Base-by-base conservation (phyloP, 2,329 filamentous ascomycete species). In the Fusarium lateritium region DNA sequence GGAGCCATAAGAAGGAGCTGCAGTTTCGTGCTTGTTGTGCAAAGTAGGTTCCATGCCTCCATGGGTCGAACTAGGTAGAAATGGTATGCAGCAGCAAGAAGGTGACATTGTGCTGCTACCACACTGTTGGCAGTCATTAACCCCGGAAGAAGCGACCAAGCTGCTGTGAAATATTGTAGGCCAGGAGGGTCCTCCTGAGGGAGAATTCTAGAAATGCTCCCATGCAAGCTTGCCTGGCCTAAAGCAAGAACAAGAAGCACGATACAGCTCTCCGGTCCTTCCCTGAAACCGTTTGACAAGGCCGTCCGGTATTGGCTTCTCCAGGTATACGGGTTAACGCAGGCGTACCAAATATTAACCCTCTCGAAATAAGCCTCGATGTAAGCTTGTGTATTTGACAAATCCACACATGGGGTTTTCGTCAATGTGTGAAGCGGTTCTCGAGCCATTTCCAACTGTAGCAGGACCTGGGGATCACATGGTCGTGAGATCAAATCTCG, bases 301-400 rank as follows among this genome's bases (percentile, higher is more conserved):
- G 93, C 93, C 6, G 86, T 91, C 28, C 90, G 88, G 76, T 94
- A 94, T 76, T 94, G 91, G 62, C 85, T 89, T 42, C 87, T 85
- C 92, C 93, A 96, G 2, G 89, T 92, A 77, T 92, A 92, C 2
- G 92, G 92, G 76, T 94, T 94, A 34, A 96, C 92, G 72, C 92
- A 94, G 11, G 93, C 92, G 74, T 95, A 95, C 91, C 93, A 95
- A 5, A 94, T 86, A 69, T 95, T 95, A 62, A 94, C 93, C 42
- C 91, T 86, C 60, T 92, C 89, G 74, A 95, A 96, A 78, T 93
- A 95, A 2, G 92, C 90, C 75, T 92, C 89, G 40, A 93, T 91
- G 76, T 94, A 94, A 6, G 89, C 86, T 46, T 89, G 86, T 2
- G 90, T 92, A 76, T 94, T 93, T 44, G 90, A 91, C 43, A 94